Evolutionary conservation across 1,139 yeast species (phyloP).

Genomic region (Arxiozyma bovina): DNA sequence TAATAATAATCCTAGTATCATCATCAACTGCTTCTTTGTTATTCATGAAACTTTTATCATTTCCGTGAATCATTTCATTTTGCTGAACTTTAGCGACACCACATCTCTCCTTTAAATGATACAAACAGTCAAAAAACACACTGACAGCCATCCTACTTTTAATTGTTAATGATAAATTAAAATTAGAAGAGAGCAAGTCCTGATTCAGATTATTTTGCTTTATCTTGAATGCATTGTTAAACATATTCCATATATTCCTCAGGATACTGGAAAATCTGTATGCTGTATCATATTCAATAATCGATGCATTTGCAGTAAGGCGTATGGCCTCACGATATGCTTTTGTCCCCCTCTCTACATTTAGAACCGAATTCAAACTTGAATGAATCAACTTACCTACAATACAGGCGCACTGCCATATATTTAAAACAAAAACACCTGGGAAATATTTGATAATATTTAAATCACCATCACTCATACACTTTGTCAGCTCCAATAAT

Average conservation of each 20-base stretch:
- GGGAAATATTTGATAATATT: conserved; percentile 71
- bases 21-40: conserved; percentile 49
- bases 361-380: conserved; percentile 54
- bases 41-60: conserved; percentile 17
- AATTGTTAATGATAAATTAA: conserved; percentile 43
- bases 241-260: conserved; percentile 88
- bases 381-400: conserved; percentile 75
- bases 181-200: conserved; percentile 6
- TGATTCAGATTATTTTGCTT: conserved; percentile 17
- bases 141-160: conserved; percentile 85
- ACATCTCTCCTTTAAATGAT: conserved; percentile 73
- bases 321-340: conserved; percentile 63
- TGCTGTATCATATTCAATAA: conserved; percentile 83
- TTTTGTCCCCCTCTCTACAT: conserved; percentile 61
- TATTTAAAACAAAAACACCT: conserved; percentile 65
- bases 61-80: conserved; percentile 18
- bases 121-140: conserved; percentile 81
- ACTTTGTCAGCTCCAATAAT: conserved; percentile 55
- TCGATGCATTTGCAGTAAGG: conserved; percentile 68
- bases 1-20: conserved; percentile 61
- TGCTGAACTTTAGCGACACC: conserved; percentile 65
- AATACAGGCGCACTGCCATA: conserved; percentile 89
- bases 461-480: conserved; percentile 52
- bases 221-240: conserved; percentile 36
- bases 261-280: conserved; percentile 88